A percentile compares a stretch with the other conserved stretches of the same genome.
These are phyloP conservation scores for Kitagawia praeruptora DNA, from an alignment of 129 eudicot species.

Conservation along the genomic window DNA sequence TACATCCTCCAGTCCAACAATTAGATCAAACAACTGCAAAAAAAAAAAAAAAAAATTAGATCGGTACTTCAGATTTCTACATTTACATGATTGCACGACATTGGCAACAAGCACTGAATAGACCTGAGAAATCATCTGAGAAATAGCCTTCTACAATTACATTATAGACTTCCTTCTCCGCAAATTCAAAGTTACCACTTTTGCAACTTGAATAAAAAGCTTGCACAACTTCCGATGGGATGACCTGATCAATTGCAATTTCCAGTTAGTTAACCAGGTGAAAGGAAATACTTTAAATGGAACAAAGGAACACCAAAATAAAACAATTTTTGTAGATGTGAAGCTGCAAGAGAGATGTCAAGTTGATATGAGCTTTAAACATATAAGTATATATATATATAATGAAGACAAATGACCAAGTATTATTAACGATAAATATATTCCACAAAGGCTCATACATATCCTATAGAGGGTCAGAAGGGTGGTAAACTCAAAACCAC, in stretches of 20 bases:
- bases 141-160: slow-evolving; percentile 86
- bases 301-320: slow-evolving; percentile 2
- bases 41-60: slow-evolving; percentile 15
- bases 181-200: slow-evolving; percentile 77
- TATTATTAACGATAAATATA: background rate
- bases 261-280: background rate
- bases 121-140: slow-evolving; percentile 93
- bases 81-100: background rate
- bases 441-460: background rate
- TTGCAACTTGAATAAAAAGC: slow-evolving; percentile 63
- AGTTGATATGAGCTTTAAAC: background rate
- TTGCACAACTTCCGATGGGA: slow-evolving; percentile 71
- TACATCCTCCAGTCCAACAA: slow-evolving; percentile 58
- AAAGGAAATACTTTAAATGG: background rate
- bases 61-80: background rate
- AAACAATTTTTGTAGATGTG: slow-evolving; percentile 4
- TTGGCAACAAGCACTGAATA: slow-evolving; percentile 1
- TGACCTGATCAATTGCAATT: slow-evolving; percentile 41
- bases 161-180: slow-evolving; percentile 72
- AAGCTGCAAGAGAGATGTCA: slow-evolving; percentile 9
- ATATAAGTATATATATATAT: background rate
- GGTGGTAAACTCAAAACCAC: background rate
- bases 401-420: background rate
- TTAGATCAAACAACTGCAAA: slow-evolving; percentile 75
- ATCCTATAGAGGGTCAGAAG: background rate